These are phyloP conservation scores for Beauveria asiatica DNA, from an alignment of 2,329 filamentous ascomycete genomes.

Conservation along the genomic window DNA sequence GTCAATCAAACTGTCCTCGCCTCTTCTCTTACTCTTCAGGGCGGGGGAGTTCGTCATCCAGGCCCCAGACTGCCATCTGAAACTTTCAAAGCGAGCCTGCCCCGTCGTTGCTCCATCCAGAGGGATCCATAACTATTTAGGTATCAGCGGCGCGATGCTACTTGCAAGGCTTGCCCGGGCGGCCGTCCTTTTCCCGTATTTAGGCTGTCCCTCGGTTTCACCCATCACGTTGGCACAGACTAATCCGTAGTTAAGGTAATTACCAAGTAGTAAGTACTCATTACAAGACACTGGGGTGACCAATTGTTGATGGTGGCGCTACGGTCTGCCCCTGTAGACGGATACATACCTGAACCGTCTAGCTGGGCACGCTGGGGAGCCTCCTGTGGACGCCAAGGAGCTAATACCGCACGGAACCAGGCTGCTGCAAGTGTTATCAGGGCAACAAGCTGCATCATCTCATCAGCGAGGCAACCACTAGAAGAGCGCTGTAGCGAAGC, in stretches of 20 bases:
- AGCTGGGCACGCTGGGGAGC: neutral
- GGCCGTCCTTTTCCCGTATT: neutral
- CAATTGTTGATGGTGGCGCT: neutral
- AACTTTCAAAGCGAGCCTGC: neutral
- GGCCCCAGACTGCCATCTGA: constrained; percentile 1
- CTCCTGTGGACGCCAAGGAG: neutral
- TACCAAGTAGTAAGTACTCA: too few relatives aligned
- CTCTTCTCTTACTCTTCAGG: neutral
- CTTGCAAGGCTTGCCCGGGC: neutral
- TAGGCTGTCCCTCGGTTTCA: neutral
- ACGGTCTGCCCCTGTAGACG: neutral
- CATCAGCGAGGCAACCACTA: neutral
- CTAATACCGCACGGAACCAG: neutral
- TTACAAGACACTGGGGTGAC: neutral
- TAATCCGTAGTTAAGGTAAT: too few relatives aligned
- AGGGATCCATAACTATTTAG: neutral
- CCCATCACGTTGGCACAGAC: neutral
- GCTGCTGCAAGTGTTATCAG: neutral
- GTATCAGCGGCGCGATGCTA: neutral
- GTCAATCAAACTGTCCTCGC: neutral
- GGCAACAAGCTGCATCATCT: neutral
- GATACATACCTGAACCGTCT: too few relatives aligned
- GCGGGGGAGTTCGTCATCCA: neutral
- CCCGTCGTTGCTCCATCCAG: neutral
- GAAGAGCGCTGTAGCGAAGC: neutral